Evolutionary conservation across 1,139 yeast species (phyloP).

Genomic region (Yamadazyma siamensis): DNA sequence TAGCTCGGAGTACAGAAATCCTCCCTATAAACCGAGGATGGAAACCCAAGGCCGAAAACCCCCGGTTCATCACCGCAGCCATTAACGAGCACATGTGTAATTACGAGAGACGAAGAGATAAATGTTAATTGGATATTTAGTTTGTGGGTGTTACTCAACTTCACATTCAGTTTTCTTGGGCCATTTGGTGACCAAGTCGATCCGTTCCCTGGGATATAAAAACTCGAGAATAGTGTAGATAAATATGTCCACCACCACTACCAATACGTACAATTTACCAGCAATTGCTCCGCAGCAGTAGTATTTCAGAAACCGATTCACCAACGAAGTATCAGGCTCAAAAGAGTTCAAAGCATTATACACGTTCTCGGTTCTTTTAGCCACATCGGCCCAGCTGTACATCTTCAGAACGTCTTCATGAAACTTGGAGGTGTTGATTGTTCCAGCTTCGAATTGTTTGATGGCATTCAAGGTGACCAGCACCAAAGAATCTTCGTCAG

Average conservation of each 20-base stretch:
- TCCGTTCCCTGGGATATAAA: conserved; percentile 61
- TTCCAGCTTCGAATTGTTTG: conserved; percentile 48
- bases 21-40: conserved; percentile 14
- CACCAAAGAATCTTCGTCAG: conserved; percentile 75
- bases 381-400: conserved; percentile 95
- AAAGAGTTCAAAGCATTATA: conserved; percentile 56
- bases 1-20: conserved; percentile 13
- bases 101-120: conserved; percentile 9
- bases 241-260: conserved; percentile 76
- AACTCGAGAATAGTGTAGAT: conserved; percentile 62
- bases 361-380: conserved; percentile 78
- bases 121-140: conserved; percentile 2
- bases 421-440: conserved; percentile 69
- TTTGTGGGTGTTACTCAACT: no score
- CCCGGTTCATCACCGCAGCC: conserved; percentile 12
- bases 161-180: no score
- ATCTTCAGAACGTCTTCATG: conserved; percentile 74
- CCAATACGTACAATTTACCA: conserved; percentile 73
- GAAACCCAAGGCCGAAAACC: conserved; percentile 19
- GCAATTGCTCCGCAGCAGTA: conserved; percentile 82
- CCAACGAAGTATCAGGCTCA: conserved; percentile 46
- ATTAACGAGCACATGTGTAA: conserved; percentile 9
- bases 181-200: conserved; percentile 80
- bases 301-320: conserved; percentile 50
- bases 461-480: conserved; percentile 69